Conservation (phyloP, 345 rosid genomes). For the Camelina sativa region DNA sequence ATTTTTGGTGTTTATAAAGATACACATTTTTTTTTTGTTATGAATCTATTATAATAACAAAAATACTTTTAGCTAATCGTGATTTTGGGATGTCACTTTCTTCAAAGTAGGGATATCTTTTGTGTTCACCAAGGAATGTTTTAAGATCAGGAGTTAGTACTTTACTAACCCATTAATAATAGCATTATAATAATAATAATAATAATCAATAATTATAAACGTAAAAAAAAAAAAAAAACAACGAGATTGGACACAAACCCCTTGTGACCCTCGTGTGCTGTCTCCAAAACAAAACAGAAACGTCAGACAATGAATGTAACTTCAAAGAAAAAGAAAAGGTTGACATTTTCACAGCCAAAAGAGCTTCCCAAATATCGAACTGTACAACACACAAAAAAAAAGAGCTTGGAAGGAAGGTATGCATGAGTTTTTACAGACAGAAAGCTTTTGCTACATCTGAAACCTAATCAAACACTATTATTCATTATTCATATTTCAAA, state of each 20-base stretch:
- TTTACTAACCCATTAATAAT: neutral
- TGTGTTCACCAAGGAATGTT: neutral
- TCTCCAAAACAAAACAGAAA: neutral
- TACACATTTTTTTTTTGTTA: neutral
- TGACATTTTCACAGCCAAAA: neutral
- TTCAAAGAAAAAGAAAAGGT: neutral
- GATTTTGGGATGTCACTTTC: conserved; percentile 13
- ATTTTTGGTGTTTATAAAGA: neutral
- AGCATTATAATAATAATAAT: neutral
- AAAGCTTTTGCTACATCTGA: conserved; percentile 21
- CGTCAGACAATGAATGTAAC: too few species aligned
- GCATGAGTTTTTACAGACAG: conserved; percentile 24
- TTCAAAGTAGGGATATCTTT: neutral
- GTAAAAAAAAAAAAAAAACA: neutral
- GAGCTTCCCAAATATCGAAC: conserved; percentile 28
- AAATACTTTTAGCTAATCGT: neutral
- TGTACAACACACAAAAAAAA: conserved; percentile 14
- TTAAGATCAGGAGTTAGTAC: neutral
- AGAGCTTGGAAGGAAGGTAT: conserved; percentile 7
- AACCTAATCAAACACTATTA: conserved; percentile 20
- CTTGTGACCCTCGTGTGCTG: neutral
- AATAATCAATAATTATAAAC: neutral
- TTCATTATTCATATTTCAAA: conserved; percentile 22
- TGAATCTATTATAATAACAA: neutral
- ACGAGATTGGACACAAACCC: neutral